Evolutionary conservation across 768 basidiomycete genomes (phyloP).

Genomic region (Suillus bovinus): DNA sequence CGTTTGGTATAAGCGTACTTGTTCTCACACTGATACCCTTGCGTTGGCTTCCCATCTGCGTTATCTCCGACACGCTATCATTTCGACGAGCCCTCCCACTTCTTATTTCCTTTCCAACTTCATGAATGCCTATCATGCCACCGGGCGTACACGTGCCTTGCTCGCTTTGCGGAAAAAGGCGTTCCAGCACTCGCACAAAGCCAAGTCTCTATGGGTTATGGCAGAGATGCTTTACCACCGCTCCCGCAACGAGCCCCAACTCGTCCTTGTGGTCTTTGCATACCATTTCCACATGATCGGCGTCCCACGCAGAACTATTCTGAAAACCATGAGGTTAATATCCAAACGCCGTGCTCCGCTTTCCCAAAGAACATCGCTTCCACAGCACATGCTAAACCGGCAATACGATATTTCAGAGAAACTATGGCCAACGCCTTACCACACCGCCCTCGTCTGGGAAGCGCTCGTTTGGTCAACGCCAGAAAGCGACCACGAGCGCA

Average conservation of each 20-base stretch:
- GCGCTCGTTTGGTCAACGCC: constrained; percentile 27
- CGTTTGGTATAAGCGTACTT: constrained; percentile 2
- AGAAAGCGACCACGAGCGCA: constrained; percentile 26
- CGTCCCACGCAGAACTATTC: constrained; percentile 42
- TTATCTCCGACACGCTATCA: constrained; percentile 24
- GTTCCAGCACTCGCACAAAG: constrained; percentile 24
- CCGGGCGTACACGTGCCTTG: constrained; percentile 21
- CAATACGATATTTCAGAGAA: constrained; percentile 14
- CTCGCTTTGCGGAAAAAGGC: constrained; percentile 22
- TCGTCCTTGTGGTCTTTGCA: constrained; percentile 43
- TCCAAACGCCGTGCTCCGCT: constrained; percentile 3
- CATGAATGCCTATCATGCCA: constrained; percentile 23
- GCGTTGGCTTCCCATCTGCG: constrained; percentile 23
- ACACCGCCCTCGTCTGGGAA: constrained; percentile 38
- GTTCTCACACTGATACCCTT: neutral
- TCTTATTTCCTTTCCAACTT: constrained; percentile 20
- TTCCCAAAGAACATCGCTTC: constrained; percentile 4
- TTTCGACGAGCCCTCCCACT: constrained; percentile 23
- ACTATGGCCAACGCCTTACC: constrained; percentile 34
- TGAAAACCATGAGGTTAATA: constrained; percentile 13
- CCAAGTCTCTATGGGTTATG: constrained; percentile 27
- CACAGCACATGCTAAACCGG: constrained; percentile 3
- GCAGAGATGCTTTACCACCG: constrained; percentile 32
- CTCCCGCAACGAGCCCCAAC: constrained; percentile 15
- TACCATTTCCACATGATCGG: constrained; percentile 53